Percentiles rank a stretch among this genome's conserved stretches.
Conservation (phyloP, 1,139 yeast genomes). For the Scheffersomyces stambukii region DNA sequence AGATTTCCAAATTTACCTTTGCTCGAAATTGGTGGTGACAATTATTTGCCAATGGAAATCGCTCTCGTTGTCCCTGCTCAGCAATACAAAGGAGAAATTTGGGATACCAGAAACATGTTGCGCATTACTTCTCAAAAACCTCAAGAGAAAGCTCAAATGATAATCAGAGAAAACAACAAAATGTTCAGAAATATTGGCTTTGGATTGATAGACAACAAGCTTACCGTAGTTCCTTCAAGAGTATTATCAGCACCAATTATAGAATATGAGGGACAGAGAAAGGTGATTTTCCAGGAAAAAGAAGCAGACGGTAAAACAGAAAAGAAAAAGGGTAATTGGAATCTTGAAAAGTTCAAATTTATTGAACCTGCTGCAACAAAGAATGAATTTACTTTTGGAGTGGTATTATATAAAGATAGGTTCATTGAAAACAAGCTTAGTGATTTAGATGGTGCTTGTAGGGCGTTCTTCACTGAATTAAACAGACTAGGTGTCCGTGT, state of each 20-base stretch:
- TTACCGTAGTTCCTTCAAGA: slow-evolving; percentile 10
- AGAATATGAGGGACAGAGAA: slow-evolving; percentile 8
- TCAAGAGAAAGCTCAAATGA: slow-evolving; percentile 9
- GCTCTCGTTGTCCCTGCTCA: slow-evolving; percentile 10
- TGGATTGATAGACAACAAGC: slow-evolving; percentile 9
- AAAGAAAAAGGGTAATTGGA: slow-evolving; percentile 12
- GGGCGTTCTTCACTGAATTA: slow-evolving; percentile 8
- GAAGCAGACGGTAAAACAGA: slow-evolving; percentile 9
- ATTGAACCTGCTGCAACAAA: slow-evolving; percentile 6
- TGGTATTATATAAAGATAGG: slow-evolving; percentile 7
- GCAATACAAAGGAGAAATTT: slow-evolving; percentile 10
- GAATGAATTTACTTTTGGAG: slow-evolving; percentile 8
- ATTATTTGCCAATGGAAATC: slow-evolving; percentile 11
- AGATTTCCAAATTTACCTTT: slow-evolving; percentile 10
- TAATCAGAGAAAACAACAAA: slow-evolving; percentile 5
- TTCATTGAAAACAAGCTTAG: slow-evolving; percentile 5
- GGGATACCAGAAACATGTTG: slow-evolving; percentile 9
- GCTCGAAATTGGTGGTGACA: slow-evolving; percentile 9
- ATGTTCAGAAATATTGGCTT: slow-evolving; percentile 7
- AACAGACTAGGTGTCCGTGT: slow-evolving; percentile 9
- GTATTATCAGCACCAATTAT: slow-evolving; percentile 11
- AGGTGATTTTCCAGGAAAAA: slow-evolving; percentile 6
- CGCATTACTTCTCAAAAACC: slow-evolving; percentile 10
- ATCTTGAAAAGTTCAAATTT: slow-evolving; percentile 9
- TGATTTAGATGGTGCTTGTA: slow-evolving; percentile 7